Evolutionary conservation across 306 rosid species (phyloP), one percentile per base, ranked within the genome.

Genomic region (Prunus mira): DNA sequence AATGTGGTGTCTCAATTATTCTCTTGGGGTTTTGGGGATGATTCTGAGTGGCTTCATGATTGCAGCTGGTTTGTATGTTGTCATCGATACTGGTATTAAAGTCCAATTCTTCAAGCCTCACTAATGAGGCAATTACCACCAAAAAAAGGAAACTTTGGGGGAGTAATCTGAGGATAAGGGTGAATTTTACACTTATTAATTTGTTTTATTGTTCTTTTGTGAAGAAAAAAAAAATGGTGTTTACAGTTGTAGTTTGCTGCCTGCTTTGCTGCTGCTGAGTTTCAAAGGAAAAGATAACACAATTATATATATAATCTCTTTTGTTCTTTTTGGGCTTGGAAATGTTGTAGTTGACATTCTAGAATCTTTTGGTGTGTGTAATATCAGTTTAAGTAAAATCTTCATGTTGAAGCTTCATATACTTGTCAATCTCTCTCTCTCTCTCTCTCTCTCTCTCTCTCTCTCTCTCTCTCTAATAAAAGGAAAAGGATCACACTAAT

Each of bases 31-130:
- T 27, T 30, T 84, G 25, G 97, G 97, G 5, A 76, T 91, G 85
- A 55, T 60, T n/a, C 79, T 89, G 8, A 89, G 95, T 66, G 86
- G 10, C 3, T 2, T 85, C 19, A 34, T 88, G 74, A 41, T 85
- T 11, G 87, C 83, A 1, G 89, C 95, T 67, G 90, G 95, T 27
- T 1, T 86, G 10, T 91, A 88, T 78, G 85, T 91, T 71, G 81
- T 91, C 28, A 67, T 91, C 73, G 84, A 88, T 1, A 91, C 90
- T 38, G 97, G 97, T 30, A 45, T 91, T 68, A 8, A 82, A 19
- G 84, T 89, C 9, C 88, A 88, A 46, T 91, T 91, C 82, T 91
- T 91, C 78, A 71, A 91, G 56, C 97, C 97, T 75, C 66, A 89
- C 50, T 89, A 86, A 72, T 9, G 17, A 64, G 34, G 25, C 28